Conservation (phyloP, 2,329 filamentous ascomycete genomes). For the Didymella pinodella region DNA sequence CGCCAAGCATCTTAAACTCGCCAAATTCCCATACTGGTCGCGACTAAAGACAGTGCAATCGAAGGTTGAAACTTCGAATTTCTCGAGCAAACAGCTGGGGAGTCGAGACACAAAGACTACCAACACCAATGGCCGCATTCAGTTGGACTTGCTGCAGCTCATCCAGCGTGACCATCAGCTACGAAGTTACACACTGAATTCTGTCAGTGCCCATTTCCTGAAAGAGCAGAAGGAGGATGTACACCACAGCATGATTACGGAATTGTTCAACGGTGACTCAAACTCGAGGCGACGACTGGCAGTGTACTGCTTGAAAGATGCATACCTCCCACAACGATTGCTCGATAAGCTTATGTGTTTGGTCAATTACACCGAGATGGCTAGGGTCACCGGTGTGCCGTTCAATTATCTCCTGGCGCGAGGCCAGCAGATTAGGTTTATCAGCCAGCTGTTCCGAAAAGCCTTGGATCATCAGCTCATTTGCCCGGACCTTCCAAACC, state of each 20-base stretch:
- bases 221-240: conserved; percentile 99
- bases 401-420: conserved; percentile 93
- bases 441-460: conserved; percentile 96
- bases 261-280: conserved; percentile 93
- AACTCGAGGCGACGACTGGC: conserved; percentile 91
- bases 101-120: conserved; percentile 93
- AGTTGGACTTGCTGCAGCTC: conserved; percentile 92
- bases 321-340: conserved; percentile 89
- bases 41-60: conserved; percentile 76
- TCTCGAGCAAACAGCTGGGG: conserved; percentile 98
- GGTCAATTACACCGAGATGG: conserved; percentile 99
- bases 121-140: conserved; percentile 91
- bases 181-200: conserved; percentile 96
- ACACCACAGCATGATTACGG: conserved; percentile 98
- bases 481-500: conserved; percentile 82
- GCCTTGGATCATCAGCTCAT: conserved; percentile 92
- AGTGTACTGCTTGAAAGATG: conserved; percentile 97
- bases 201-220: conserved; percentile 91
- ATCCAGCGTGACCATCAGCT: conserved; percentile 95
- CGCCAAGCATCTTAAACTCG: conserved; percentile 81
- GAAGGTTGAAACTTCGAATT: conserved; percentile 78
- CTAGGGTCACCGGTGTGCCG: conserved; percentile 96
- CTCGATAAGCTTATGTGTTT: conserved; percentile 98
- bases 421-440: conserved; percentile 96
- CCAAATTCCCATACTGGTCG: conserved; percentile 85